Base-by-base conservation (phyloP, 768 basidiomycete species). In the Leucosporidium yakuticum region DNA sequence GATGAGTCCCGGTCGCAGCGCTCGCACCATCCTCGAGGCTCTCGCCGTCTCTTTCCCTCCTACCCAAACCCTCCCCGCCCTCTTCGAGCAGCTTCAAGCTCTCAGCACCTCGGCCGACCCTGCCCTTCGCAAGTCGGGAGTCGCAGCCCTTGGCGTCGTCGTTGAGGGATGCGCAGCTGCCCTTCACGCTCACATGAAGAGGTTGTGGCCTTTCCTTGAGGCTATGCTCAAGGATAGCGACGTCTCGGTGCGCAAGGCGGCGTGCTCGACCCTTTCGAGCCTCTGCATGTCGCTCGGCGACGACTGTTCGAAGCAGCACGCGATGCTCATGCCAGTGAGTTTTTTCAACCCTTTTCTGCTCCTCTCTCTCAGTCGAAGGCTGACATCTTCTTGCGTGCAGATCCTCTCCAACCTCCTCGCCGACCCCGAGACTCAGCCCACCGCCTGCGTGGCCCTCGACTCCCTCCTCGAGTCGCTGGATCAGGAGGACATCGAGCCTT, bases 101-200 rank as follows among this genome's bases (percentile, higher is more conserved):
- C 97, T 94, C 80, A 89, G 92, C 81, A 81, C 83, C 11, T 93
- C 91, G 4, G 79, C 85, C 9, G 87, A 97, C 73, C 84, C 91
- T 0, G 81, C 83, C 62, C 81, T 86, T 75, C 88, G 96, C 39
- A 93, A 95, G 62, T 90, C 90, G 59, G 95, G 93, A 11, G 87
- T 98, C 81, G 90, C 95, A 75, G 90, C 94, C 2, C 86, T 99
- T 59, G 96, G 96, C 71, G 91, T 98, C 60, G 86, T 87, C 55
- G 92, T 98, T 66, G 96, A 99, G 78, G 96, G 96, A 23, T 97
- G 95, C 82, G 90, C 89, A 80, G 94, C 97, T 81, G 98, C 82
- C 80, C 97, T 99, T 85, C 90, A 91, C 36, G 91, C 94, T 11
- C 84, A 92, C 74, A 91, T 99, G 84, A 80, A 78, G 68, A 84